phyloP scores from a whole-genome alignment of 139 green algal genomes.

The Chlorella sp. region DNA sequence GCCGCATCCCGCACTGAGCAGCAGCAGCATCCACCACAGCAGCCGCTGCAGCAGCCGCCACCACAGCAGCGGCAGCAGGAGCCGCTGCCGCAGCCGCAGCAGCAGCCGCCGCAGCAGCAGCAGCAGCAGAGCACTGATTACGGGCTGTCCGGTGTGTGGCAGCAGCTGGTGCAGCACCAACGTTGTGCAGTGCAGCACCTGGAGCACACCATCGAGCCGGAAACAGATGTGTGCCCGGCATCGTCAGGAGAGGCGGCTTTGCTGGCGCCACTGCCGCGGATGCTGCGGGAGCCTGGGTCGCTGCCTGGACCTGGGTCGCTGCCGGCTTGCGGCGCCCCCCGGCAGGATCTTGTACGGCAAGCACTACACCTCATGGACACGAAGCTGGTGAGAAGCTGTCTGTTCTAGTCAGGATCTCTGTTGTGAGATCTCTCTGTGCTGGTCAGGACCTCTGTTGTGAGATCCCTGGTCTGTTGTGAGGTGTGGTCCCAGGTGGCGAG shows the following conservation, averaged over 20 bases:
- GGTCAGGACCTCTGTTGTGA: no score
- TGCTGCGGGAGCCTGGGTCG: no score
- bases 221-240: no score
- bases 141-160: no score
- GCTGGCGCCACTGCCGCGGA: neutral
- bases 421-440: no score
- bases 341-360: neutral
- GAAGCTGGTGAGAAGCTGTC: neutral
- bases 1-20: neutral
- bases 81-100: neutral
- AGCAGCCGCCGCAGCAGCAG: neutral
- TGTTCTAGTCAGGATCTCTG: no score
- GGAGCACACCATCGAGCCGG: no score
- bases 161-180: no score
- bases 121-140: neutral
- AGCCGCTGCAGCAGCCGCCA: neutral
- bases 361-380: neutral
- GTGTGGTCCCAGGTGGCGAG: no score
- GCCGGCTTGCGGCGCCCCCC: neutral
- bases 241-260: neutral
- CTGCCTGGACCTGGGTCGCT: no score
- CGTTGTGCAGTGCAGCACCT: no score
- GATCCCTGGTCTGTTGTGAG: no score
- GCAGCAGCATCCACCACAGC: neutral
- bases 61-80: neutral